Conservation (phyloP, 306 rosid species). For the Lotus japonicus region DNA sequence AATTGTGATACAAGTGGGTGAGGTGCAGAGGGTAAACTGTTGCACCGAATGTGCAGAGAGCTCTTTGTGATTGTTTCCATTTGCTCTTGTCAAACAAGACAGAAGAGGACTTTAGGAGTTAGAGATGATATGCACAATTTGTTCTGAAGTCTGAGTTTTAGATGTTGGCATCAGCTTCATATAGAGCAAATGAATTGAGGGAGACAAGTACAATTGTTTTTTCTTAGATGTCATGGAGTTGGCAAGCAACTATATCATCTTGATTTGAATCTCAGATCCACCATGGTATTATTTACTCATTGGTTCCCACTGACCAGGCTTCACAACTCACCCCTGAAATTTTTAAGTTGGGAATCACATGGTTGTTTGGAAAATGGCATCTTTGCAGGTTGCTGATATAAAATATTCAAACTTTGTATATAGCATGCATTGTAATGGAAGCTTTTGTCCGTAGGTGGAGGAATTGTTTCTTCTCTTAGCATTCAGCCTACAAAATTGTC, state of each 20-base stretch:
- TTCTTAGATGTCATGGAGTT: slow-evolving; percentile 6
- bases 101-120: neutral
- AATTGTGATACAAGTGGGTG: slow-evolving; percentile 32
- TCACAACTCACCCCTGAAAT: slow-evolving; percentile 1
- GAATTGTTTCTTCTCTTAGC: neutral
- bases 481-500: slow-evolving; percentile 14
- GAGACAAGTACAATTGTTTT: slow-evolving; percentile 17
- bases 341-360: slow-evolving; percentile 15
- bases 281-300: neutral
- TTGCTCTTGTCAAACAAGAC: neutral
- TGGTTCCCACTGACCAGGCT: slow-evolving; percentile 27
- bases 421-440: slow-evolving; percentile 14
- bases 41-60: slow-evolving; percentile 29
- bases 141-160: slow-evolving; percentile 6
- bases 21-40: slow-evolving; percentile 32
- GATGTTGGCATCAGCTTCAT: too few relatives aligned
- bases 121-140: slow-evolving; percentile 4
- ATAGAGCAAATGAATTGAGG: slow-evolving; percentile 19
- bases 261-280: slow-evolving; percentile 16
- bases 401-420: neutral
- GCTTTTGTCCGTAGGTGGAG: slow-evolving; percentile 10
- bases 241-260: neutral
- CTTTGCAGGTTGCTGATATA: slow-evolving; percentile 7
- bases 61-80: slow-evolving; percentile 31
- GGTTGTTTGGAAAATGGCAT: slow-evolving; percentile 12